These are phyloP conservation scores for Glomus cerebriforme DNA, from an alignment of 192 early-diverging fungal species.

Conservation along the genomic window DNA sequence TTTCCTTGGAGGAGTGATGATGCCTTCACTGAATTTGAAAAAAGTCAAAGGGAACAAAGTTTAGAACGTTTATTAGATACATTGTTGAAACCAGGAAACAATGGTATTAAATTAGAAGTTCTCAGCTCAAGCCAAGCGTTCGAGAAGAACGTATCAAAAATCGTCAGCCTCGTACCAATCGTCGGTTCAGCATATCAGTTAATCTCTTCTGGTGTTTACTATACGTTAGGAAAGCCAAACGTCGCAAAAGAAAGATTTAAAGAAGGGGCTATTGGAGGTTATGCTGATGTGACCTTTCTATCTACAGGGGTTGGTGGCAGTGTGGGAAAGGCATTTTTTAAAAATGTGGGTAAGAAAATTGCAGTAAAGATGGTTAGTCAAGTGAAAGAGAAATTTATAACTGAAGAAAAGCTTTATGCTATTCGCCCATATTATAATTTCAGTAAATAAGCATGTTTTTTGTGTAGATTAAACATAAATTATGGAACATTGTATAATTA, in stretches of 20 bases:
- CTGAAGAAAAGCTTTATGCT: no score
- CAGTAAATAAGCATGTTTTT: no score
- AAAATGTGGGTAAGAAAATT: no score
- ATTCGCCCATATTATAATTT: no score
- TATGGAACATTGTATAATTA: no score
- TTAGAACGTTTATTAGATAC: neutral
- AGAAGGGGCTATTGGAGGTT: neutral
- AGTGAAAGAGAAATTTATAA: no score
- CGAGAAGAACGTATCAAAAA: neutral
- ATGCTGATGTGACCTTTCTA: no score
- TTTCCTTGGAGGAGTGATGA: constrained; percentile 14
- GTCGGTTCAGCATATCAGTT: neutral
- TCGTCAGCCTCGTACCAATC: neutral
- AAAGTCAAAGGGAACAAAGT: neutral
- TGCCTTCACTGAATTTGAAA: neutral
- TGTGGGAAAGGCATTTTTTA: no score
- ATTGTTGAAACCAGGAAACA: neutral
- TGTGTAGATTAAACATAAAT: no score
- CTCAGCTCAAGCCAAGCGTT: neutral
- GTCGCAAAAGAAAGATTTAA: neutral
- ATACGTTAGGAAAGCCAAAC: neutral
- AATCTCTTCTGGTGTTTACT: constrained; percentile 14
- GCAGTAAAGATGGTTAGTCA: no score
- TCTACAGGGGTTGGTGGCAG: no score
- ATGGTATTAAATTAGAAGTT: constrained; percentile 2